A percentile compares a stretch with the other conserved stretches of the same genome.
phyloP scores from a whole-genome alignment of 108 stramenopile species.

The Skeletonema menzelii region DNA sequence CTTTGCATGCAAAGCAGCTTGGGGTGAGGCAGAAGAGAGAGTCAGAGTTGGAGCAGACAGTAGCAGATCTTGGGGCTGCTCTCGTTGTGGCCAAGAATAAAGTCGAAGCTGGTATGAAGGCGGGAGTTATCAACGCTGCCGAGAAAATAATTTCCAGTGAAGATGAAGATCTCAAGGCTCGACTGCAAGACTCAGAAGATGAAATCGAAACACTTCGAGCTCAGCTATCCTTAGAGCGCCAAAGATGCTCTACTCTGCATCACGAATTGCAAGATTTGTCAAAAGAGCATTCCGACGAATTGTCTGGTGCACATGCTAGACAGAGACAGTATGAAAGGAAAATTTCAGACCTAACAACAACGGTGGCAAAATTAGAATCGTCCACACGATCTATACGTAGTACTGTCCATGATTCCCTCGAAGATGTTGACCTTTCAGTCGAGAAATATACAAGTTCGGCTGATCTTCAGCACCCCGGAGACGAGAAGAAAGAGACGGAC shows the following conservation, averaged over 20 bases:
- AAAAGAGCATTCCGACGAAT: conserved; percentile 73
- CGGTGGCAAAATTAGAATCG: conserved; percentile 52
- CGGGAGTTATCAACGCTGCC: not conserved
- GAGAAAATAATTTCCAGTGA: conserved; percentile 53
- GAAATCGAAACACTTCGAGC: conserved; percentile 60
- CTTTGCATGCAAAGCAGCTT: conserved; percentile 78
- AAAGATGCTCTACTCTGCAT: conserved; percentile 59
- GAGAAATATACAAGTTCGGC: conserved; percentile 4
- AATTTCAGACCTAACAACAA: conserved; percentile 62
- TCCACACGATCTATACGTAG: conserved; percentile 19
- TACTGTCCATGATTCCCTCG: conserved; percentile 4
- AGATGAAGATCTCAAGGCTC: conserved; percentile 48
- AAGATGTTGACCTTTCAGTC: conserved; percentile 2
- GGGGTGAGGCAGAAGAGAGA: conserved; percentile 72
- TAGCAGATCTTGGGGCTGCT: conserved; percentile 82
- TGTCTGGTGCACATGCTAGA: conserved; percentile 48
- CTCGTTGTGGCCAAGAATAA: conserved; percentile 54
- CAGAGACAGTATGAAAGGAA: conserved; percentile 67
- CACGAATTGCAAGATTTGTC: conserved; percentile 64
- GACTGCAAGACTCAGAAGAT: conserved; percentile 54
- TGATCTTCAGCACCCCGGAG: conserved; percentile 36
- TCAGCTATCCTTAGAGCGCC: conserved; percentile 59
- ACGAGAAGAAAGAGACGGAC: conserved; percentile 49
- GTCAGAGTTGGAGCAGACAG: conserved; percentile 73
- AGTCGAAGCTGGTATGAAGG: conserved; percentile 32